Evolutionary conservation across 441 rosid species (phyloP).

Genomic region (Pelargonium australe): DNA sequence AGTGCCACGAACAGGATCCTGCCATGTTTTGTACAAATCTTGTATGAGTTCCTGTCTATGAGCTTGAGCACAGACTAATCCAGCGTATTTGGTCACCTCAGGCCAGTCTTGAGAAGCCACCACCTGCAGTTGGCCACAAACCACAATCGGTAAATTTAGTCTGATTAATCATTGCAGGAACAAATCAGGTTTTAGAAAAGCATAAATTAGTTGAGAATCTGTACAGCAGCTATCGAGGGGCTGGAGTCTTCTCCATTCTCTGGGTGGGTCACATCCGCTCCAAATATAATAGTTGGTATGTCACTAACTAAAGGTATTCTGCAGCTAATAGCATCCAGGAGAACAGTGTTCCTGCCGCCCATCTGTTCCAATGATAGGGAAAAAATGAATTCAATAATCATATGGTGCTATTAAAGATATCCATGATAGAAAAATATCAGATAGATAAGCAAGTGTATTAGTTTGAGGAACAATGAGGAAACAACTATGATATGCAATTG

Average conservation of each 20-base stretch:
- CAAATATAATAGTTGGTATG: slow-evolving; percentile 91
- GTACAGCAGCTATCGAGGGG: slow-evolving; percentile 95
- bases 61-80: slow-evolving; percentile 97
- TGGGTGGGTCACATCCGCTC: slow-evolving; percentile 96
- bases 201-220: slow-evolving; percentile 12
- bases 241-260: slow-evolving; percentile 94
- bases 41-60: slow-evolving; percentile 95
- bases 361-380: slow-evolving; percentile 39
- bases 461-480: neutral
- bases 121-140: slow-evolving; percentile 41
- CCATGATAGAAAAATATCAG: neutral
- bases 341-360: slow-evolving; percentile 97
- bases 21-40: slow-evolving; percentile 92
- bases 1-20: slow-evolving; percentile 91
- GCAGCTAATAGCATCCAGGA: slow-evolving; percentile 88
- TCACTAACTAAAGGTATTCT: slow-evolving; percentile 89
- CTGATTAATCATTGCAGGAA: neutral
- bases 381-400: neutral
- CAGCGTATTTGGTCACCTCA: slow-evolving; percentile 94
- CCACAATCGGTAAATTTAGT: slow-evolving; percentile 15
- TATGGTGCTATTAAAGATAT: neutral
- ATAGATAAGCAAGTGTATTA: neutral
- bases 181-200: neutral
- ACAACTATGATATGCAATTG: too few relatives aligned
- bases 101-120: slow-evolving; percentile 99